These are phyloP conservation scores for Aspergillus quadrilineatus DNA, from an alignment of 2,329 filamentous ascomycete genomes.

Conservation along the genomic window DNA sequence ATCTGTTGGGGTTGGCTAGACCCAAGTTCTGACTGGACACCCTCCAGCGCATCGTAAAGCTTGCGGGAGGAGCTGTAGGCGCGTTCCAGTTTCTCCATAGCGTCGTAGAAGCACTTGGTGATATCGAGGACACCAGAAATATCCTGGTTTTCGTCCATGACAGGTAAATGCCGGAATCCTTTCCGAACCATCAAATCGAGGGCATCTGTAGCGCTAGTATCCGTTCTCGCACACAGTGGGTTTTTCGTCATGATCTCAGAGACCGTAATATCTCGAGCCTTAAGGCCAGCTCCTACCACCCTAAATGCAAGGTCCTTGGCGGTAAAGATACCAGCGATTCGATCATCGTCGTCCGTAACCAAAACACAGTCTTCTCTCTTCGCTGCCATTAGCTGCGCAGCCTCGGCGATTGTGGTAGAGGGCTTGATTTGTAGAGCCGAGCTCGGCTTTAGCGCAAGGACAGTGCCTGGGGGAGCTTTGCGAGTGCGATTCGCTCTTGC, in stretches of 20 bases:
- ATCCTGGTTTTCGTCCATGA: slow-evolving; percentile 99
- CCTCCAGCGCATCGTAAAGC: slow-evolving; percentile 94
- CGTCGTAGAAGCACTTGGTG: slow-evolving; percentile 99
- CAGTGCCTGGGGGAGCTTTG: slow-evolving; percentile 93
- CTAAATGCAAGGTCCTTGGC: slow-evolving; percentile 98
- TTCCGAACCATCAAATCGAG: slow-evolving; percentile 97
- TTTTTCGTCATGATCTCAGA: slow-evolving; percentile 99
- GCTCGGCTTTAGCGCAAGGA: slow-evolving; percentile 91
- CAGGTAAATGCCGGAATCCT: slow-evolving; percentile 93
- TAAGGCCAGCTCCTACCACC: slow-evolving; percentile 86
- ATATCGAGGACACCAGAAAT: slow-evolving; percentile 98
- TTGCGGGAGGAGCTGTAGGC: slow-evolving; percentile 98
- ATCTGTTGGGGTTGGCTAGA: slow-evolving; percentile 97
- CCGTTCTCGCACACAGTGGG: slow-evolving; percentile 91
- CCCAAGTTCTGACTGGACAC: slow-evolving; percentile 94
- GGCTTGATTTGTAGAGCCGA: slow-evolving; percentile 98
- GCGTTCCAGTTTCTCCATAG: slow-evolving; percentile 98
- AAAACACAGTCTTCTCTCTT: slow-evolving; percentile 98
- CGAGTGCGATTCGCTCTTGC: slow-evolving; percentile 78
- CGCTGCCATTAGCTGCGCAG: slow-evolving; percentile 96
- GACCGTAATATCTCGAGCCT: slow-evolving; percentile 86
- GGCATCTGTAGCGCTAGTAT: slow-evolving; percentile 96
- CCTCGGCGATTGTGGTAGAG: slow-evolving; percentile 87
- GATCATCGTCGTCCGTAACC: slow-evolving; percentile 95
- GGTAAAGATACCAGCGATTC: slow-evolving; percentile 97